Percentiles rank a stretch among this genome's conserved stretches.
Evolutionary conservation across 345 rosid species (phyloP).

Genomic region (Linum usitatissimum): DNA sequence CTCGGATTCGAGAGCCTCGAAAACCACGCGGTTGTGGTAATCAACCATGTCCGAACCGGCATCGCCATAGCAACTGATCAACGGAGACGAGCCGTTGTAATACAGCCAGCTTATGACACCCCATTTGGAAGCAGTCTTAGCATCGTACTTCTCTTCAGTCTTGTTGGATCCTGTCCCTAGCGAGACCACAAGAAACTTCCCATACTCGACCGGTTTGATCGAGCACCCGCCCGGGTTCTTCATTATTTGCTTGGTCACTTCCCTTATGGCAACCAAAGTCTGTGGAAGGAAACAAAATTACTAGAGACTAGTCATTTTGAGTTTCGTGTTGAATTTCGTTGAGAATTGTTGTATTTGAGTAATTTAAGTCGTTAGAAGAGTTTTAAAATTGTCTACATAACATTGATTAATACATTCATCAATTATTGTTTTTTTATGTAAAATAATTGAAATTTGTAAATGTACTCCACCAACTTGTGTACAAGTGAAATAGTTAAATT

Average conservation of each 20-base stretch:
- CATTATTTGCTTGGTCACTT: slow-evolving; percentile 42
- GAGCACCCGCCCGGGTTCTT: slow-evolving; percentile 36
- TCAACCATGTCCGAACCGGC: slow-evolving; percentile 52
- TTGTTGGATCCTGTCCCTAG: slow-evolving; percentile 50
- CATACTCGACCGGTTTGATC: slow-evolving; percentile 33
- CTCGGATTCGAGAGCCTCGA: slow-evolving; percentile 42
- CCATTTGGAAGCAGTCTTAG: slow-evolving; percentile 49
- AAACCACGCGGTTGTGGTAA: slow-evolving; percentile 39
- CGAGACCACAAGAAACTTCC: slow-evolving; percentile 48
- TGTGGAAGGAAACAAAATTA: slow-evolving; percentile 10
- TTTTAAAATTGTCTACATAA: too few relatives aligned
- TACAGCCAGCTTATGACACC: slow-evolving; percentile 51
- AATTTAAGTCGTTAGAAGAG: too few relatives aligned
- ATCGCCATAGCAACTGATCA: slow-evolving; percentile 36
- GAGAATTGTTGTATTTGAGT: too few relatives aligned
- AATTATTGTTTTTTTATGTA: too few relatives aligned
- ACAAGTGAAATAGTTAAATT: too few relatives aligned
- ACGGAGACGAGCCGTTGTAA: slow-evolving; percentile 38
- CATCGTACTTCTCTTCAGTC: slow-evolving; percentile 25
- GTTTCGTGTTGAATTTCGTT: too few relatives aligned
- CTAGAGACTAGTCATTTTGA: too few relatives aligned
- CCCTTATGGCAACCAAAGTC: slow-evolving; percentile 56
- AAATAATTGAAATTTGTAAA: too few relatives aligned
- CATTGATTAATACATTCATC: too few relatives aligned
- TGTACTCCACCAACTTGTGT: too few relatives aligned